These are phyloP conservation scores for Camelina hispida DNA, from an alignment of 345 rosid genomes.

Conservation along the genomic window DNA sequence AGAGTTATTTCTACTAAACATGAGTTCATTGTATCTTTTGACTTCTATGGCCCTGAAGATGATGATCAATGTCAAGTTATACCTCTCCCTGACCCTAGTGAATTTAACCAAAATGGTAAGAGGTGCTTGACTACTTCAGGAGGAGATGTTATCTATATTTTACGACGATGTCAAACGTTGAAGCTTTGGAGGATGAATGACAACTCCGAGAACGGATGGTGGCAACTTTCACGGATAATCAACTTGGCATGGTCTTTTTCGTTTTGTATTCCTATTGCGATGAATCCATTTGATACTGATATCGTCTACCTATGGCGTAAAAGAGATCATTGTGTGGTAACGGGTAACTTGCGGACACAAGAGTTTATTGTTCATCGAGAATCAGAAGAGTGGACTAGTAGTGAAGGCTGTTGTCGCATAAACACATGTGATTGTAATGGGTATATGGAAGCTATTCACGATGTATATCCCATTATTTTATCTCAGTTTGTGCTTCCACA, in stretches of 20 bases:
- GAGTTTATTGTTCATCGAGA: not conserved
- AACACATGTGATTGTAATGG: not conserved
- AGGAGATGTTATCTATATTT: not conserved
- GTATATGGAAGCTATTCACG: not conserved
- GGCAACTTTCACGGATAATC: not conserved
- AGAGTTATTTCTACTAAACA: not conserved
- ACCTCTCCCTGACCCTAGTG: not conserved
- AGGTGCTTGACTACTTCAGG: not conserved
- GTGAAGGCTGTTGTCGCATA: slow-evolving; percentile 1
- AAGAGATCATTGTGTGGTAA: not conserved
- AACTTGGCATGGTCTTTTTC: not conserved
- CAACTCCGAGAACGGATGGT: not conserved
- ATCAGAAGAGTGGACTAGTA: not conserved
- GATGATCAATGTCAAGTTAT: not conserved
- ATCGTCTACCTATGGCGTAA: not conserved
- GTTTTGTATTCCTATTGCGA: not conserved
- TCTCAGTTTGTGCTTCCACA: not conserved
- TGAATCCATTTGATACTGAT: not conserved
- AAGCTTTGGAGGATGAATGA: not conserved
- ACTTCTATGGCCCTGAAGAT: not conserved
- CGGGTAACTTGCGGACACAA: not conserved
- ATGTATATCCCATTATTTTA: too few relatives aligned
- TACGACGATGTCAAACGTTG: not conserved
- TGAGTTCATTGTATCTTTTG: not conserved
- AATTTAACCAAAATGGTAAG: not conserved